Percentiles rank a stretch among this genome's conserved stretches.
Evolutionary conservation across 768 basidiomycete species (phyloP).

Genomic region (Rhizopogon vesiculosus): DNA sequence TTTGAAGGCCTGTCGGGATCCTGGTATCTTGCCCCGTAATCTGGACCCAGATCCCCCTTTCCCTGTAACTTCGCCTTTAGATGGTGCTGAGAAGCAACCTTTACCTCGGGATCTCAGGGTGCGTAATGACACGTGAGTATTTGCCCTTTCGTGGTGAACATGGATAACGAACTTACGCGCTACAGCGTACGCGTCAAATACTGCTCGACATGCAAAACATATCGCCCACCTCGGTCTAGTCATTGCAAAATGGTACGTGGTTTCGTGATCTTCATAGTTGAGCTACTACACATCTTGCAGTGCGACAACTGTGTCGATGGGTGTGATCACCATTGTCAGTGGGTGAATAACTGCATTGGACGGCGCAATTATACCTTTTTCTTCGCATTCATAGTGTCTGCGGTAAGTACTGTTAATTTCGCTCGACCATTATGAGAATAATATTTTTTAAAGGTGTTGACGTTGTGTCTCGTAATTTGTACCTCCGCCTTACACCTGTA

Average conservation of each 20-base stretch:
- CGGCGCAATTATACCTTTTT: constrained; percentile 95
- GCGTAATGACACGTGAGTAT: constrained; percentile 65
- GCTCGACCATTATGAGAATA: neutral
- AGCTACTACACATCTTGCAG: constrained; percentile 31
- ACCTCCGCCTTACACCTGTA: constrained; percentile 83
- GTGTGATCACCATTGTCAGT: constrained; percentile 89
- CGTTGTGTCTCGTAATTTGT: constrained; percentile 69
- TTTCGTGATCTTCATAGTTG: neutral
- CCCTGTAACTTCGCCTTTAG: constrained; percentile 55
- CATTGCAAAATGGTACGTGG: constrained; percentile 87
- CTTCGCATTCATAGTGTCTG: constrained; percentile 73
- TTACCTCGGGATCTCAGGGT: constrained; percentile 82
- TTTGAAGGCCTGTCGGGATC: constrained; percentile 67
- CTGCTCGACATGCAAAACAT: constrained; percentile 89
- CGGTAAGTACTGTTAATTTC: constrained; percentile 43
- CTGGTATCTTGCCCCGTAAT: constrained; percentile 86
- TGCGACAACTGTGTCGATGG: constrained; percentile 98
- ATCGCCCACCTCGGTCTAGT: constrained; percentile 89
- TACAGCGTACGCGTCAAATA: constrained; percentile 86
- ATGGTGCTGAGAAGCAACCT: constrained; percentile 57
- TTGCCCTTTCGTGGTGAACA: neutral
- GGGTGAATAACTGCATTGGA: constrained; percentile 96
- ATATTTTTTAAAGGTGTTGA: constrained; percentile 49
- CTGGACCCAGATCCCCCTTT: constrained; percentile 85
- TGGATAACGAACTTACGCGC: neutral